A percentile compares a stretch with the other conserved stretches of the same genome.
Conservation (phyloP, 495 filamentous ascomycete genomes). For the Hypomontagnella submonticulosa region DNA sequence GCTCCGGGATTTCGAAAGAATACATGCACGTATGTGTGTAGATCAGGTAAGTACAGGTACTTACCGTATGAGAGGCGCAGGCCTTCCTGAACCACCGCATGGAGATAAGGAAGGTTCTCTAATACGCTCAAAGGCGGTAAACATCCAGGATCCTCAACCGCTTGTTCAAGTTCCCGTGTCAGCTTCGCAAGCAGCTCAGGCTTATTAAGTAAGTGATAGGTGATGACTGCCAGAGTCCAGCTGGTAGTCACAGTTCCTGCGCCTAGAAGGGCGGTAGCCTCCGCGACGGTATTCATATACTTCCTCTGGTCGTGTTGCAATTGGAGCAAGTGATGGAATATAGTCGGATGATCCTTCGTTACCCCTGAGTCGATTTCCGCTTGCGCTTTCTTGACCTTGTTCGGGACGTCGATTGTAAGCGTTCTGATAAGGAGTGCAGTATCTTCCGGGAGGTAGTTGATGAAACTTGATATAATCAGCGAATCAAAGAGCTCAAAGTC, state of each 20-base stretch:
- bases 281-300: conserved; percentile 47
- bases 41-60: too few species aligned
- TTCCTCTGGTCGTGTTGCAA: conserved; percentile 51
- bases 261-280: conserved; percentile 56
- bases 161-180: conserved; percentile 48
- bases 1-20: too few species aligned
- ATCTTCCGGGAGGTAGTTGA: conserved; percentile 29
- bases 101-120: conserved; percentile 59
- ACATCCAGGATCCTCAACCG: conserved; percentile 30
- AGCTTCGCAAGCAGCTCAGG: conserved; percentile 46
- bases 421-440: conserved; percentile 25
- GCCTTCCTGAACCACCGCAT: conserved; percentile 54
- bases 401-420: conserved; percentile 32
- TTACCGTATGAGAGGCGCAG: conserved; percentile 57
- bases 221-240: conserved; percentile 50
- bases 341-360: conserved; percentile 42
- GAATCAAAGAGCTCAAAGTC: not conserved
- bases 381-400: conserved; percentile 17
- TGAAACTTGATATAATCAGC: conserved; percentile 26
- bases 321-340: conserved; percentile 58
- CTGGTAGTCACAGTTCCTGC: conserved; percentile 62
- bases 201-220: conserved; percentile 53
- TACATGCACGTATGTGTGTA: too few species aligned
- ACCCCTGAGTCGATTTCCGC: conserved; percentile 26
- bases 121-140: conserved; percentile 48